phyloP scores from a whole-genome alignment of 352 stramenopile species.

The Pythium phragmitis region DNA sequence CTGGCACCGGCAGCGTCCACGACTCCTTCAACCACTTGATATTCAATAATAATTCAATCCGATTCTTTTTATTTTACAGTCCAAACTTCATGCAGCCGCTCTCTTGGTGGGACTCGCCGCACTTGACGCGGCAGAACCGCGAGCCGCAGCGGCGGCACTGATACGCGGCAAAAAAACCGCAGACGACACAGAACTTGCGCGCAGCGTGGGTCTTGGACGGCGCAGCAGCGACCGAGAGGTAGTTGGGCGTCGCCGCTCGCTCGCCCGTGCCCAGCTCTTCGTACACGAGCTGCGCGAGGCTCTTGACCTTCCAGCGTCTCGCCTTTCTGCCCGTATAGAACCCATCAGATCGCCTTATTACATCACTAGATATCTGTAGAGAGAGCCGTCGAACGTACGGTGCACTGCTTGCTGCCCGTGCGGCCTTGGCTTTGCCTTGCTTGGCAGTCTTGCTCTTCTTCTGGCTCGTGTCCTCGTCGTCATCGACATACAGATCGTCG shows the following conservation, averaged over 20 bases:
- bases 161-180: conserved; percentile 80
- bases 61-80: conserved; percentile 29
- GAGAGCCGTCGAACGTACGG: conserved; percentile 1
- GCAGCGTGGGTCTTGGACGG: conserved; percentile 52
- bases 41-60: conserved; percentile 1
- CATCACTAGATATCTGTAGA: not conserved
- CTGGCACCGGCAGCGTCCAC: not conserved
- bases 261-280: conserved; percentile 48
- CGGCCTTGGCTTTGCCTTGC: conserved; percentile 25
- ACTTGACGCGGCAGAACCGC: conserved; percentile 79
- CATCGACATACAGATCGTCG: conserved; percentile 77
- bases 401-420: not conserved
- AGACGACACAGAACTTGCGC: conserved; percentile 85
- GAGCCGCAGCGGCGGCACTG: conserved; percentile 77
- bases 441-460: conserved; percentile 41
- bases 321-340: conserved; percentile 5
- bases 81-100: conserved; percentile 90
- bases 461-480: conserved; percentile 32
- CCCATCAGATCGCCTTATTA: not conserved
- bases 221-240: conserved; percentile 65
- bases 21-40: not conserved
- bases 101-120: conserved; percentile 88
- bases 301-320: conserved; percentile 81
- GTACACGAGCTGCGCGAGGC: conserved; percentile 84
- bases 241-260: conserved; percentile 41